phyloP scores from a whole-genome alignment of 139 green algal species.

The Auxenochlorella pyrenoidosa region DNA sequence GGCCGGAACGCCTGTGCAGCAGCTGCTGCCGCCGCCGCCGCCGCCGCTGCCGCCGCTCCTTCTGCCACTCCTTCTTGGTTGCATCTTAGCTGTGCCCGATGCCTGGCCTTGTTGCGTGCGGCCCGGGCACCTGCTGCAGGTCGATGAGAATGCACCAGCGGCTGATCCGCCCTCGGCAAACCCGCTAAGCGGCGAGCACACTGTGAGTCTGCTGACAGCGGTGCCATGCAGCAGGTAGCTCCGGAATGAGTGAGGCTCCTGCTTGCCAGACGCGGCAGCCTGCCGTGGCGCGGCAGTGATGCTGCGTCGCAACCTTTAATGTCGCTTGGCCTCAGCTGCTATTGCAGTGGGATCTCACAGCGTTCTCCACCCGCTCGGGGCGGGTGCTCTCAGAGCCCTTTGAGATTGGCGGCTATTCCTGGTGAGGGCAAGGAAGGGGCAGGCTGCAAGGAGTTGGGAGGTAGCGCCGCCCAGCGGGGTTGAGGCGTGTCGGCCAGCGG shows the following conservation, averaged over 20 bases:
- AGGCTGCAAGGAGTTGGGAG: no score
- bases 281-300: no score
- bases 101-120: no score
- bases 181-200: constrained; percentile 37
- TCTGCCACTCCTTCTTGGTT: not conserved
- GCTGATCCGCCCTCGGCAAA: not conserved
- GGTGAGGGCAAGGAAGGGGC: constrained; percentile 57
- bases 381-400: constrained; percentile 77
- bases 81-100: not conserved
- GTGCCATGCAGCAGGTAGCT: no score
- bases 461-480: no score
- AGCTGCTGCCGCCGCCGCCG: not conserved
- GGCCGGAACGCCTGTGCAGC: not conserved
- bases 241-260: no score
- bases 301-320: not conserved
- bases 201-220: not conserved
- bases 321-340: not conserved
- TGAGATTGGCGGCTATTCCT: constrained; percentile 80
- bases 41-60: not conserved
- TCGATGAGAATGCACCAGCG: not conserved
- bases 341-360: constrained; percentile 44
- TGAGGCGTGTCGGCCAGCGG: no score
- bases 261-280: not conserved
- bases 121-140: not conserved
- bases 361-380: constrained; percentile 2